phyloP scores from a whole-genome alignment of 768 basidiomycete genomes.

The Boletus sp. region DNA sequence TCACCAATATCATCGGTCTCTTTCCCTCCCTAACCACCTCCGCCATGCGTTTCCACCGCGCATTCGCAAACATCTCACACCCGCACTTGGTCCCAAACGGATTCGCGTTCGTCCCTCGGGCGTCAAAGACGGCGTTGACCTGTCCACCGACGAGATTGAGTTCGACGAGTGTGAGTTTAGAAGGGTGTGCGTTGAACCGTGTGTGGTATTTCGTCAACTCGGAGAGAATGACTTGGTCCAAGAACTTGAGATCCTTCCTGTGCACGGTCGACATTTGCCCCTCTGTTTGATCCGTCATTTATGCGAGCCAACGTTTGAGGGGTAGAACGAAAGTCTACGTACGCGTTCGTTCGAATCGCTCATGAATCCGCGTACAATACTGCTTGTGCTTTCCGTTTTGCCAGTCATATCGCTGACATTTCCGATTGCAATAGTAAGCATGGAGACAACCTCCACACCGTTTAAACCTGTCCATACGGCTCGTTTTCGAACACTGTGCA shows the following conservation, averaged over 20 bases:
- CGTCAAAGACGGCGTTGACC: conserved; percentile 17
- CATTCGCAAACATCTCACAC: conserved; percentile 23
- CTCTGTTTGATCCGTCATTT: conserved; percentile 5
- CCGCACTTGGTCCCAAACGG: conserved; percentile 27
- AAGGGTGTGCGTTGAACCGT: conserved; percentile 7
- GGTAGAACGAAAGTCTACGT: neutral
- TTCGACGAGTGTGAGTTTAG: conserved; percentile 26
- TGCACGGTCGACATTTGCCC: conserved; percentile 26
- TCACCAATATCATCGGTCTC: conserved; percentile 21
- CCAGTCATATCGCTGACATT: conserved; percentile 31
- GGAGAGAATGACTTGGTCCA: conserved; percentile 26
- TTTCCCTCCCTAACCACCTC: conserved; percentile 14
- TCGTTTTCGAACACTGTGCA: conserved; percentile 23
- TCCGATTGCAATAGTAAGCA: conserved; percentile 28
- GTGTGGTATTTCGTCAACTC: conserved; percentile 22
- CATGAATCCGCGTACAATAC: conserved; percentile 23
- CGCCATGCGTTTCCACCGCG: conserved; percentile 25
- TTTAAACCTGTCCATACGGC: conserved; percentile 17
- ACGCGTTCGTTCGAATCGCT: conserved; percentile 20
- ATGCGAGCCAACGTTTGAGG: neutral
- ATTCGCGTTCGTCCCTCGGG: conserved; percentile 18
- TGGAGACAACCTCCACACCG: conserved; percentile 29
- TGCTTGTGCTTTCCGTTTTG: conserved; percentile 26
- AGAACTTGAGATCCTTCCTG: conserved; percentile 26
- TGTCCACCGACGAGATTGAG: conserved; percentile 20